Conservation (phyloP, 2,329 filamentous ascomycete species). For the Colletotrichum navitas region DNA sequence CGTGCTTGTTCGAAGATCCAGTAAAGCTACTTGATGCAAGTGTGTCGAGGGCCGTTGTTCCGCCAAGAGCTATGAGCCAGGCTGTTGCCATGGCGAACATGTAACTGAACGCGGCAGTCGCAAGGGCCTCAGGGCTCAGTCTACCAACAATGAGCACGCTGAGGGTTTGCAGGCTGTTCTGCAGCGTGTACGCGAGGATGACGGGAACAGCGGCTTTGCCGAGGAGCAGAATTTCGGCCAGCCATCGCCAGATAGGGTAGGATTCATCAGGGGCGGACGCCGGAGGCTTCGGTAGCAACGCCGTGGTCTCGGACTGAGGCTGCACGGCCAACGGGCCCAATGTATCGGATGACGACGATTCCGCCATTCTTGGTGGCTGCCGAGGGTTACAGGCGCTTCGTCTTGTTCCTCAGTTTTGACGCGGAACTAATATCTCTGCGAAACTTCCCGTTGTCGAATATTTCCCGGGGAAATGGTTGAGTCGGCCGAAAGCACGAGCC, state of each 20-base stretch:
- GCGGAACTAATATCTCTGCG: not conserved
- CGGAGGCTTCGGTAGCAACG: slow-evolving; percentile 40
- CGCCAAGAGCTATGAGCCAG: slow-evolving; percentile 88
- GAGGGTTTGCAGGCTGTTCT: slow-evolving; percentile 86
- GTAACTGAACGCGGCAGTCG: slow-evolving; percentile 87
- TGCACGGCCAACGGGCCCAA: slow-evolving; percentile 2
- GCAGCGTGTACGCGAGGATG: slow-evolving; percentile 85
- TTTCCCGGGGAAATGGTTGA: slow-evolving; percentile 4
- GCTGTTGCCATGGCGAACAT: slow-evolving; percentile 95
- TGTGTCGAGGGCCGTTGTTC: slow-evolving; percentile 88
- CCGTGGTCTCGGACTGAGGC: slow-evolving; percentile 38
- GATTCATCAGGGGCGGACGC: slow-evolving; percentile 22
- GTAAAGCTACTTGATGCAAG: slow-evolving; percentile 87
- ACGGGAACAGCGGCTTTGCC: slow-evolving; percentile 79
- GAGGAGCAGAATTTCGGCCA: slow-evolving; percentile 74
- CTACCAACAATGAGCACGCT: slow-evolving; percentile 87
- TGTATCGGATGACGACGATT: slow-evolving; percentile 24
- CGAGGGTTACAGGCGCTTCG: not conserved
- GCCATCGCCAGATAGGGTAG: slow-evolving; percentile 32
- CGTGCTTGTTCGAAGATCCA: slow-evolving; percentile 81
- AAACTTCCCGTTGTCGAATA: not conserved
- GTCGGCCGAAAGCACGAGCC: slow-evolving; percentile 27
- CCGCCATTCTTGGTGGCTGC: slow-evolving; percentile 22
- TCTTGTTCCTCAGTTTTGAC: not conserved
- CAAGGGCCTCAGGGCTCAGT: slow-evolving; percentile 82